Evolutionary conservation across 345 rosid species (phyloP).

Genomic region (Melastoma malabathricum): DNA sequence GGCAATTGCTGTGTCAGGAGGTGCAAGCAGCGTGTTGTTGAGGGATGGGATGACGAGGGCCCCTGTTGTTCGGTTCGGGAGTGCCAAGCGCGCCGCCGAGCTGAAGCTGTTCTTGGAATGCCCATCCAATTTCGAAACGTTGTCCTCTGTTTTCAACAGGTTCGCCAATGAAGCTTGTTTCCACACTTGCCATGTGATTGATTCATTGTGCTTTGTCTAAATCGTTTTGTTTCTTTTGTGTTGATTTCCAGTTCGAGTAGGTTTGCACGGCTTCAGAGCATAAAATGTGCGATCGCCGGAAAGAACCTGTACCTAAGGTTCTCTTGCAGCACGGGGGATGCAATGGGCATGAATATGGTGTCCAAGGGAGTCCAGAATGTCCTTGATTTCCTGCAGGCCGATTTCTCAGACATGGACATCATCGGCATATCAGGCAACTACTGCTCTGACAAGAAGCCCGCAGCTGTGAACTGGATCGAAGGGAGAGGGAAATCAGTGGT

Average conservation of each 20-base stretch:
- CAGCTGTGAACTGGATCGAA: too few relatives aligned
- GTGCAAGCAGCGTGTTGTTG: conserved; percentile 9
- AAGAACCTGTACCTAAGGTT: conserved; percentile 25
- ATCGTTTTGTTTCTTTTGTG: neutral
- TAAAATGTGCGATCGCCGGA: conserved; percentile 21
- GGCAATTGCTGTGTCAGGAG: conserved; percentile 4
- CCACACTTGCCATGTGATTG: too few relatives aligned
- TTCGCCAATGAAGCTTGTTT: neutral
- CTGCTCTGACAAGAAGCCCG: too few relatives aligned
- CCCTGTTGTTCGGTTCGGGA: conserved; percentile 4
- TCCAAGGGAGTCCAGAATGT: conserved; percentile 35
- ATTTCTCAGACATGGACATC: conserved; percentile 31
- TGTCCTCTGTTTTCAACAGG: conserved; percentile 9
- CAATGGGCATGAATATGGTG: conserved; percentile 42
- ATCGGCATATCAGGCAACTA: too few relatives aligned
- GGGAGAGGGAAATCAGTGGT: too few relatives aligned
- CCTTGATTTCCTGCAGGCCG: conserved; percentile 22
- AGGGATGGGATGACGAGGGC: conserved; percentile 11
- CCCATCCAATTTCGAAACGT: conserved; percentile 7
- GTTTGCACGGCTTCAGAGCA: conserved; percentile 22
- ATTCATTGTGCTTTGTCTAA: conserved; percentile 2
- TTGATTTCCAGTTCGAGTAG: conserved; percentile 19
- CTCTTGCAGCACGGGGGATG: conserved; percentile 28
- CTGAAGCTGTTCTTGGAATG: conserved; percentile 9
- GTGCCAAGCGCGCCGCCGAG: conserved; percentile 8